Base-by-base conservation (phyloP, 2,329 filamentous ascomycete genomes). In the Cercospora beticola region DNA sequence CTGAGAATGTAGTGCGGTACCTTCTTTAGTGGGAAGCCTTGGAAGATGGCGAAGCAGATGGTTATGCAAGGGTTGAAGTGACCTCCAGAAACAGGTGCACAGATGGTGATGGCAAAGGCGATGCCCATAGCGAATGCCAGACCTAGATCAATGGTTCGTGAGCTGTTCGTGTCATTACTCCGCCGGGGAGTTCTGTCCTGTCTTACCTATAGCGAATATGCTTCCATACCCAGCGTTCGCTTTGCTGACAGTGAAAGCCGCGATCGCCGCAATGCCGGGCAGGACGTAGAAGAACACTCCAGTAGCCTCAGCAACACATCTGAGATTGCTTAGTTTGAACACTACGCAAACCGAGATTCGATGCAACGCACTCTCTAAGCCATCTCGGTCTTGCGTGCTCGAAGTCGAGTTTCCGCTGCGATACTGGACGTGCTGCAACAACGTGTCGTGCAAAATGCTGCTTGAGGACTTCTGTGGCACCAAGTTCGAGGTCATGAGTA, bases 21-120 rank as follows among this genome's bases (percentile, higher is more conserved):
- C 70, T 88, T 88, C 58, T 80, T 83, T 82, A 84, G 86, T 0
- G 86, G 86, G 71, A 88, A 88, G 3, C 84, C 86, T 78, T 87
- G 84, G 85, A 84, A 89, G 46, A 77, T 72, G 12, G 79, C 79
- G 67, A 81, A 79, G 70, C 77, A 80, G 66, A 82, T 76, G 4
- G 80, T 80, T 33, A 82, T 78, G 56, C 79, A 78, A 0, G 74
- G 74, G 56, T 74, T 75, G 69, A 78, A 74, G 82, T 77, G 74
- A 5, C 74, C 72, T 59, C 87, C 86, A 5, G 82, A 85, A 1
- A 82, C 85, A 1, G 85, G 78, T 5, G 81, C 86, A 71, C 85
- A 87, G 40, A 82, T 84, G 65, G 87, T 86, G 76, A 88, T 86
- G 56, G 86, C 86, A 71, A 87, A 86, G 14, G 85, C 84, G 73